Evolutionary conservation across 495 filamentous ascomycete genomes (phyloP), one percentile per base, ranked within the genome.

Genomic region (Aspergillus mulundensis): DNA sequence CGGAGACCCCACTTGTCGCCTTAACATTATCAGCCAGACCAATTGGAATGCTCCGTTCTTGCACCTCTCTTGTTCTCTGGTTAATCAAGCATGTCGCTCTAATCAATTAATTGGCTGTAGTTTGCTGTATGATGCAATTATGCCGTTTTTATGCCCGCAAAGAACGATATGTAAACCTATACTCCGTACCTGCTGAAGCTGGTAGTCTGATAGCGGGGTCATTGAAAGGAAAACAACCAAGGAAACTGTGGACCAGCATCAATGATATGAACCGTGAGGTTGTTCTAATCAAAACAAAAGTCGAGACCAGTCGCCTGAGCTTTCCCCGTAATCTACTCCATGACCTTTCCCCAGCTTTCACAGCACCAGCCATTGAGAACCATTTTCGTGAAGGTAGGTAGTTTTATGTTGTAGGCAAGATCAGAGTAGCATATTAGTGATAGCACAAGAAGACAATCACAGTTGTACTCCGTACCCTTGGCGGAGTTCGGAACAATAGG

Each of bases 11-110:
- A 42, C 54, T 24, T 50, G 21, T 49, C 7, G 38, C 24, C 21
- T 57, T 42, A 14, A 43, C 21, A 56, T 23, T 44, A 16, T 50
- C 12, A 41, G 34, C 20, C 15, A 12, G 48, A n/a, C 54, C 54
- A 56, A 56, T 45, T 45, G 43, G 16, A 42, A 11, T 28, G 39
- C 54, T 23, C 19, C 20, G 15, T 50, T 38, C 28, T 12, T 38
- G 10, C 47, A 50, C 47, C 24, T 42, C 38, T n/a, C 39, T 15
- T 30, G 32, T 20, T 49, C 20, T 7, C 47, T 15, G n/a, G 28
- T 36, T 36, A 36, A 2, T 49, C 2, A 20, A 25, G 15, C 30
- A 36, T 5, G 34, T 48, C 7, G 30, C 25, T 18, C 25, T 34
- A 48, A 19, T 34, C 18, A 25, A 24, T 45, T 21, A 25, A 24